phyloP scores from a whole-genome alignment of 768 basidiomycete species.

The Russula sp. region DNA sequence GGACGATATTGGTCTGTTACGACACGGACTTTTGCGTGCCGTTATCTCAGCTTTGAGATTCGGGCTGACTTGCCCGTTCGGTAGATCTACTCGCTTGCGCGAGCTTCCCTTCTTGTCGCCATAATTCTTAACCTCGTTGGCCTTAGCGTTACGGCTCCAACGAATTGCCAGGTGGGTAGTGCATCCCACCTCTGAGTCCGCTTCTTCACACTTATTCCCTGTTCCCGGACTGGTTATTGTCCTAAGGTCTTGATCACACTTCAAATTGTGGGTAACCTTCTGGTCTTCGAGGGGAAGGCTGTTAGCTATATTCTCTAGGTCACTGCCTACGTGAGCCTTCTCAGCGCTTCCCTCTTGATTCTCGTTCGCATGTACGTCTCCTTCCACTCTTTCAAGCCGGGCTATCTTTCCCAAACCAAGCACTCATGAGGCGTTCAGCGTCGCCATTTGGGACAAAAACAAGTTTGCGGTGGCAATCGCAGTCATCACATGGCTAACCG shows the following conservation, averaged over 20 bases:
- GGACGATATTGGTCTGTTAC: constrained; percentile 15
- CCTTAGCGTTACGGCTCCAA: not conserved
- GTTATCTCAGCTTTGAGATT: not conserved
- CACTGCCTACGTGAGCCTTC: not conserved
- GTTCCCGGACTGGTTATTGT: not conserved
- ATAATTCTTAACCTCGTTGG: not conserved
- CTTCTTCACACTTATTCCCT: not conserved
- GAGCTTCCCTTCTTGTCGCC: not conserved
- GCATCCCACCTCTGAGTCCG: not conserved
- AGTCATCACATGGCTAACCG: not conserved
- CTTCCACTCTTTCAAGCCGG: not conserved
- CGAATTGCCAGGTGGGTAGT: constrained; percentile 2
- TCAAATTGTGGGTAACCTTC: not conserved
- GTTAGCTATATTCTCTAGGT: not conserved
- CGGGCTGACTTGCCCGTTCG: not conserved
- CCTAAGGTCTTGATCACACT: not conserved
- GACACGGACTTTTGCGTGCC: no score
- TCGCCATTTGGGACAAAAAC: not conserved
- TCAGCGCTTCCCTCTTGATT: not conserved
- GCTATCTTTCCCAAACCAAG: no score
- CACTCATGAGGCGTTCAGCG: not conserved
- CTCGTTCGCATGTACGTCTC: not conserved
- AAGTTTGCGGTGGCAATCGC: not conserved
- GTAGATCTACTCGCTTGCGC: constrained; percentile 5
- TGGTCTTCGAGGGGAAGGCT: not conserved